Evolutionary conservation across 805 yeast genomes (phyloP).

Genomic region (Candida ponderosae): DNA sequence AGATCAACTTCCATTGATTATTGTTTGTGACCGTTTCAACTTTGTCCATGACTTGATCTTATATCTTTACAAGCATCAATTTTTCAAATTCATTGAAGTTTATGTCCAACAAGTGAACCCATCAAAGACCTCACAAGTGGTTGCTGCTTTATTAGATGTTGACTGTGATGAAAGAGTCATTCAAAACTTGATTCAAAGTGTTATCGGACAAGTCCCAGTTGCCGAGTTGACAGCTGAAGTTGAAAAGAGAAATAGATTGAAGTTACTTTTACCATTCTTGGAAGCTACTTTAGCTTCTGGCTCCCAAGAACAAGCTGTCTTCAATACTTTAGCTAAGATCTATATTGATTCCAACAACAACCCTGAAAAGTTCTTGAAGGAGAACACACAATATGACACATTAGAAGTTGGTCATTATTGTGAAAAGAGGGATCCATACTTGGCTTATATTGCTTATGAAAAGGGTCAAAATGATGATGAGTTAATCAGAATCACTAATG

Average conservation of each 20-base stretch:
- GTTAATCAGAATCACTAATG: slow-evolving; percentile 86
- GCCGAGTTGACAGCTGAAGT: slow-evolving; percentile 86
- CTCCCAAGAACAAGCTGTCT: slow-evolving; percentile 83
- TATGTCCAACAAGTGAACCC: slow-evolving; percentile 98
- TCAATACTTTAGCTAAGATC: slow-evolving; percentile 92
- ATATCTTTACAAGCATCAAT: slow-evolving; percentile 91
- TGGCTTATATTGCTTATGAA: slow-evolving; percentile 95
- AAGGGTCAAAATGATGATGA: slow-evolving; percentile 91
- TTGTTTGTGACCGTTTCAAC: slow-evolving; percentile 89
- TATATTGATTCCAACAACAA: slow-evolving; percentile 96
- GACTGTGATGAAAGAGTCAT: slow-evolving; percentile 93
- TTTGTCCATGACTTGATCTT: slow-evolving; percentile 90
- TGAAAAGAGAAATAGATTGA: slow-evolving; percentile 92
- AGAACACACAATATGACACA: slow-evolving; percentile 87
- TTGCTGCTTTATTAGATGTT: slow-evolving; percentile 93
- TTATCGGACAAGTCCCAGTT: slow-evolving; percentile 90
- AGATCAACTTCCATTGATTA: slow-evolving; percentile 92
- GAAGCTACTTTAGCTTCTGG: slow-evolving; percentile 84
- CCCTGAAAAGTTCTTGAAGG: slow-evolving; percentile 93
- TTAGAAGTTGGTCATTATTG: slow-evolving; percentile 94
- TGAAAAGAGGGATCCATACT: slow-evolving; percentile 97
- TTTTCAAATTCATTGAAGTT: slow-evolving; percentile 93
- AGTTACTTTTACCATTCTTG: slow-evolving; percentile 84
- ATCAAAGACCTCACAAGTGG: slow-evolving; percentile 89
- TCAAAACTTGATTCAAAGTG: slow-evolving; percentile 72